phyloP scores from a whole-genome alignment of 352 stramenopile species.

The Phytophthora macrochlamydospora region DNA sequence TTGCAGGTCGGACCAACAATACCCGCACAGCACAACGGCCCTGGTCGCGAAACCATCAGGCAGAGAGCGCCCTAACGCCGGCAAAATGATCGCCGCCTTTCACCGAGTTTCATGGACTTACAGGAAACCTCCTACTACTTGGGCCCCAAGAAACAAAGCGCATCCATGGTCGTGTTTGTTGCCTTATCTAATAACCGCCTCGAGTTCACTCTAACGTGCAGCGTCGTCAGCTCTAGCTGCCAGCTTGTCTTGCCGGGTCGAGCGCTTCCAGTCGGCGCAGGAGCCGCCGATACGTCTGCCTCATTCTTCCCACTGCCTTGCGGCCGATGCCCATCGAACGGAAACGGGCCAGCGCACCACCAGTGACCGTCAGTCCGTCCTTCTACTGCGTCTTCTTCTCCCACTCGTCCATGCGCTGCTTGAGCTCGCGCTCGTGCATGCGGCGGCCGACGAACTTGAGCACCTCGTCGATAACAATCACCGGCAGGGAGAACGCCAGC shows the following conservation, averaged over 20 bases:
- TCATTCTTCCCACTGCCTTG: constrained; percentile 6
- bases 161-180: constrained; percentile 27
- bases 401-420: constrained; percentile 63
- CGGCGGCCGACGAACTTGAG: constrained; percentile 92
- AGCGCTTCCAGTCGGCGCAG: constrained; percentile 16
- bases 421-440: constrained; percentile 77
- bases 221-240: constrained; percentile 14
- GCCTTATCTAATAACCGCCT: constrained; percentile 38
- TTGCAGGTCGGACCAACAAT: too few relatives aligned
- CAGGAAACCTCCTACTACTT: background rate
- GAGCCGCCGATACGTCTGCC: constrained; percentile 5
- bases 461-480: constrained; percentile 95
- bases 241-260: constrained; percentile 9
- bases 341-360: constrained; percentile 17
- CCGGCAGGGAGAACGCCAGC: constrained; percentile 91
- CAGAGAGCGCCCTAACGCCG: too few relatives aligned
- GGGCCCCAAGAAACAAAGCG: constrained; percentile 18
- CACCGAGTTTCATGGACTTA: too few relatives aligned
- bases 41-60: too few relatives aligned
- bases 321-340: constrained; percentile 17
- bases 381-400: constrained; percentile 57
- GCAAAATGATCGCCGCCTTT: too few relatives aligned
- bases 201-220: constrained; percentile 26
- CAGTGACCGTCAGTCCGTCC: background rate
- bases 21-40: too few relatives aligned